Percentiles rank a stretch among this genome's conserved stretches.
phyloP scores from a whole-genome alignment of 2,329 filamentous ascomycete species.

The Didymella exigua region DNA sequence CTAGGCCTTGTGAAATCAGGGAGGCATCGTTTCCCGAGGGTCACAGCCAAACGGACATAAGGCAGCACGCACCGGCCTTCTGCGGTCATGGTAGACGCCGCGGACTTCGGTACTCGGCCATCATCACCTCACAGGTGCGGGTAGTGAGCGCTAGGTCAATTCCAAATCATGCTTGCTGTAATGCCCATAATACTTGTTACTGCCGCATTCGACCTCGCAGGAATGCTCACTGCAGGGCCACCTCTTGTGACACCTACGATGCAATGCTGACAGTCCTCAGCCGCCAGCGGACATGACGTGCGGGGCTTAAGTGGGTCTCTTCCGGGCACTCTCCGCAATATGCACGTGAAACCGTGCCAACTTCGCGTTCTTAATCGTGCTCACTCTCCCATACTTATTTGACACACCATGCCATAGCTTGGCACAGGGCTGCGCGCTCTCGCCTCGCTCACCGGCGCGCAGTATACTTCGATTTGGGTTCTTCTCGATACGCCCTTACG shows the following conservation, averaged over 20 bases:
- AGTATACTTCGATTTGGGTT: too few relatives aligned
- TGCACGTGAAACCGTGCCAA: conserved; percentile 33
- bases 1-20: conserved; percentile 2
- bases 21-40: neutral
- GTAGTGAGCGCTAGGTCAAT: conserved; percentile 2
- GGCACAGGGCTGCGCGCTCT: neutral
- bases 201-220: too few relatives aligned
- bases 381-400: neutral
- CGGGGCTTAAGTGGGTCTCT: conserved; percentile 7
- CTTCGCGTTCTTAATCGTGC: conserved; percentile 16
- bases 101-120: neutral
- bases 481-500: too few relatives aligned
- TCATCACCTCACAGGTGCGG: neutral
- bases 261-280: neutral
- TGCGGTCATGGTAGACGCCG: neutral
- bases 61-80: neutral
- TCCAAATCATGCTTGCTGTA: conserved; percentile 8
- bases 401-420: neutral
- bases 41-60: conserved; percentile 6
- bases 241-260: neutral
- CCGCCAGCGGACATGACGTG: neutral
- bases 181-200: too few relatives aligned
- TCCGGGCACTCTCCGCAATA: neutral
- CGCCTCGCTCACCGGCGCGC: neutral
- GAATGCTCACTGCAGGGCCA: neutral